Conservation (phyloP, 306 rosid species). For the Cucumis hystrix region DNA sequence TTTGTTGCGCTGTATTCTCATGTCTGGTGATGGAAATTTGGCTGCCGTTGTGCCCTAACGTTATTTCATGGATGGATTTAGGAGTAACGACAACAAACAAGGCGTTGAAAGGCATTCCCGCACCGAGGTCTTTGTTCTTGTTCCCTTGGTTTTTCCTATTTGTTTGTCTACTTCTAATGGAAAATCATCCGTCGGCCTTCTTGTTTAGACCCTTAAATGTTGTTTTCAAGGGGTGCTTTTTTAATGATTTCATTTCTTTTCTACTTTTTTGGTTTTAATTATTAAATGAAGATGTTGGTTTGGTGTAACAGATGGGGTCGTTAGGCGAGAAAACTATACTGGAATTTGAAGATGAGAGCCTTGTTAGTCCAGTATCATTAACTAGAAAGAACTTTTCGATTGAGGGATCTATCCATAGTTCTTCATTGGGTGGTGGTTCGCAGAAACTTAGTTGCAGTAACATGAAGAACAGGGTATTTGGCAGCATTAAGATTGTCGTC, state of each 20-base stretch:
- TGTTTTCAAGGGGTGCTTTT: not conserved
- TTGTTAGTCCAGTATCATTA: slow-evolving; percentile 18
- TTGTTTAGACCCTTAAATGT: not conserved
- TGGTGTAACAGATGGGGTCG: slow-evolving; percentile 24
- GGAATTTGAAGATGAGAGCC: slow-evolving; percentile 30
- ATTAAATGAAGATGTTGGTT: not conserved
- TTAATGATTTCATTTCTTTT: not conserved
- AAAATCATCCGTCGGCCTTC: not conserved
- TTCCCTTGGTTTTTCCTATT: not conserved
- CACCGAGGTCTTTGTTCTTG: slow-evolving; percentile 13
- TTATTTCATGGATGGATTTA: slow-evolving; percentile 16
- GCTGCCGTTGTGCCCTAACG: slow-evolving; percentile 14
- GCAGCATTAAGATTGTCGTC: slow-evolving; percentile 31
- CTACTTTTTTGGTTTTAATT: too few species aligned
- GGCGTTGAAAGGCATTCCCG: slow-evolving; percentile 17
- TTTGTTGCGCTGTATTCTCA: slow-evolving; percentile 14
- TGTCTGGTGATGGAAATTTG: slow-evolving; percentile 22
- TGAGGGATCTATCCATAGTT: slow-evolving; percentile 6
- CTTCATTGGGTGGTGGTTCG: slow-evolving; percentile 16
- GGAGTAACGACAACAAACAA: slow-evolving; percentile 1
- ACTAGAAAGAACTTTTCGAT: slow-evolving; percentile 15
- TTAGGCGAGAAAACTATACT: slow-evolving; percentile 11
- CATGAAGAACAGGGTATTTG: slow-evolving; percentile 22
- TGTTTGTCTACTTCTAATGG: not conserved
- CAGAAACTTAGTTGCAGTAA: not conserved